Conservation (phyloP, 352 stramenopile genomes). For the Globisporangium polare region DNA sequence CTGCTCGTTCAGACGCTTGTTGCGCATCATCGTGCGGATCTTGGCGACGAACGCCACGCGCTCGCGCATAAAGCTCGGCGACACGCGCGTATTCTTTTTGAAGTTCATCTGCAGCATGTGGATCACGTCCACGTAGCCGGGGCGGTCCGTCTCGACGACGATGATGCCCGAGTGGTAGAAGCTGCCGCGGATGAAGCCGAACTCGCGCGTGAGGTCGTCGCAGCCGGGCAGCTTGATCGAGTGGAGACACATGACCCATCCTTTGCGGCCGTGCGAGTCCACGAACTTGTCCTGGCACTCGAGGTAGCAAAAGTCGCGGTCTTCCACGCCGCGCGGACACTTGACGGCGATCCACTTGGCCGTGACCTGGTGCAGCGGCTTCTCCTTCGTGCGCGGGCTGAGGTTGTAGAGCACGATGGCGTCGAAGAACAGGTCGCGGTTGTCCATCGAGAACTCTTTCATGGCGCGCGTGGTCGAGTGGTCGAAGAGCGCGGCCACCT, state of each 20-base stretch:
- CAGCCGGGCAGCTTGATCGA: conserved; percentile 79
- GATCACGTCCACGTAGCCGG: conserved; percentile 76
- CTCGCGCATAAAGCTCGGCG: conserved; percentile 34
- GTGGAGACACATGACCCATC: conserved; percentile 81
- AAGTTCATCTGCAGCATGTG: conserved; percentile 81
- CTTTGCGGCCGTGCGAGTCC: conserved; percentile 69
- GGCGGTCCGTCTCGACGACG: conserved; percentile 69
- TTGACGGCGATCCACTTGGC: conserved; percentile 77
- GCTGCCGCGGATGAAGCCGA: conserved; percentile 70
- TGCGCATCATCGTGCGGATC: conserved; percentile 61
- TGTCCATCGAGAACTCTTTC: conserved; percentile 57
- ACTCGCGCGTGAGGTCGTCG: conserved; percentile 71
- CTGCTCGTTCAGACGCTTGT: conserved; percentile 76
- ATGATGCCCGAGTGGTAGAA: conserved; percentile 86
- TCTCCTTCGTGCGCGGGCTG: conserved; percentile 56
- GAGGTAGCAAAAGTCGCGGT: conserved; percentile 76
- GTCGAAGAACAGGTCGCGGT: conserved; percentile 71
- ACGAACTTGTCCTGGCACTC: conserved; percentile 89
- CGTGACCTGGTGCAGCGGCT: conserved; percentile 79
- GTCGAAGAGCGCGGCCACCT: conserved; percentile 73
- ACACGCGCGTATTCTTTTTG: conserved; percentile 61
- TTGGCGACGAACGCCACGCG: conserved; percentile 46
- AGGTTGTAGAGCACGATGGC: conserved; percentile 70
- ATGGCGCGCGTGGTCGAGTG: conserved; percentile 56
- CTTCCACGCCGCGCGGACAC: conserved; percentile 48